A percentile compares a stretch with the other conserved stretches of the same genome.
phyloP scores from a whole-genome alignment of 2,329 filamentous ascomycete species.

The Thielaviopsis euricoi region DNA sequence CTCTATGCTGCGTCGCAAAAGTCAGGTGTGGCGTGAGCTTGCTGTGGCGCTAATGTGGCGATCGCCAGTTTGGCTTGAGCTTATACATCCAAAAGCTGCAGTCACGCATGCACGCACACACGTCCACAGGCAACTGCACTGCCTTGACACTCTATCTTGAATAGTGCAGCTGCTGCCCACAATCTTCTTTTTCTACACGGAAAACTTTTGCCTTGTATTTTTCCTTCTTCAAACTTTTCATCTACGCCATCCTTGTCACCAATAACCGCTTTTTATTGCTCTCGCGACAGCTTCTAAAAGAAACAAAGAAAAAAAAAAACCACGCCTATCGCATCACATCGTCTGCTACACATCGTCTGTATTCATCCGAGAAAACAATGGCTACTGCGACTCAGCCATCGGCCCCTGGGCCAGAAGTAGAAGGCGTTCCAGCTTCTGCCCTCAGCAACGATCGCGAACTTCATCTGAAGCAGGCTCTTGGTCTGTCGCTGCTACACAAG shows the following conservation, averaged over 20 bases:
- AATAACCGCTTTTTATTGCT: not conserved
- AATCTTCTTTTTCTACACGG: not conserved
- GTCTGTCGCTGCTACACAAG: not conserved
- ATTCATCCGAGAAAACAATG: not conserved
- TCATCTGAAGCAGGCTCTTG: conserved; percentile 2
- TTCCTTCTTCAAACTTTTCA: not conserved
- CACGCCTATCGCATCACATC: not conserved
- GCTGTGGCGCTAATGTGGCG: not conserved
- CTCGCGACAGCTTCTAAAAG: not conserved
- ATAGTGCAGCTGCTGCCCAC: not conserved
- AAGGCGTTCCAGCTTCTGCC: not conserved
- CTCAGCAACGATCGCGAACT: not conserved
- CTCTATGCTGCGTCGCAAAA: not conserved
- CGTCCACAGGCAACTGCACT: no score
- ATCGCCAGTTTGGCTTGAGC: not conserved
- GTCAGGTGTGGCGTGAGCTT: not conserved
- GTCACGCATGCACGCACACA: not conserved
- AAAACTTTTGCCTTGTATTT: not conserved
- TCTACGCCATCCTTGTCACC: not conserved
- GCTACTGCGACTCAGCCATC: not conserved
- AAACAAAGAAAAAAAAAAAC: no score
- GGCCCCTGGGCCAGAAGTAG: no score
- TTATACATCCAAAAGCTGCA: not conserved
- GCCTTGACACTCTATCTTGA: not conserved
- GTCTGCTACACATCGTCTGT: no score